Conservation (phyloP, 2,329 filamentous ascomycete genomes). For the Corinectria fuckeliana region DNA sequence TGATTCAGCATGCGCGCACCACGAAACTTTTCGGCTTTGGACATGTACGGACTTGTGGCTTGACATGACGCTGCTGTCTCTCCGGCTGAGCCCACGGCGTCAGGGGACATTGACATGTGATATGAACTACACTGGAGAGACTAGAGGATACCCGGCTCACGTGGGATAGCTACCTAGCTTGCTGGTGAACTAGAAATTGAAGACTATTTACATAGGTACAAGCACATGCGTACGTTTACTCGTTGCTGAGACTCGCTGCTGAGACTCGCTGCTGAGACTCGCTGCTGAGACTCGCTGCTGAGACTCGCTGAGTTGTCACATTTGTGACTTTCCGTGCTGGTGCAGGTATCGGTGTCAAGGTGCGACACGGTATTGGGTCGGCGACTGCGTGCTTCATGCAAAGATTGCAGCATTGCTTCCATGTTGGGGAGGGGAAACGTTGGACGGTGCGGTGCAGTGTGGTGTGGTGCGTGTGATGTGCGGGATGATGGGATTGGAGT, state of each 20-base stretch:
- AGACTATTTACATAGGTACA: neutral
- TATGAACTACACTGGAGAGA: slow-evolving; percentile 4
- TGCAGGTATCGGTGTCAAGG: no score
- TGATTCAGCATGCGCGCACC: neutral
- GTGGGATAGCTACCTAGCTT: neutral
- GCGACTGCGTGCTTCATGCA: no score
- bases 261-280: neutral
- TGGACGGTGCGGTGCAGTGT: no score
- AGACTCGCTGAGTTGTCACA: no score
- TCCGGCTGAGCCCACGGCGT: slow-evolving; percentile 3
- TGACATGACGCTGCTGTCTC: slow-evolving; percentile 2
- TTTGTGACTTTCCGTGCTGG: no score
- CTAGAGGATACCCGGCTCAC: slow-evolving; percentile 7
- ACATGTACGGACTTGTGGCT: slow-evolving; percentile 8
- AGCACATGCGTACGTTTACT: neutral
- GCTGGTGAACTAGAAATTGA: slow-evolving; percentile 4
- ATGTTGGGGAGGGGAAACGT: no score
- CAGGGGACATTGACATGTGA: slow-evolving; percentile 11
- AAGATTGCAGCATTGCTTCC: no score
- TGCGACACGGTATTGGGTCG: no score
- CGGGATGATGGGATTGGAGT: no score
- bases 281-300: no score
- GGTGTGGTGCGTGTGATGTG: no score
- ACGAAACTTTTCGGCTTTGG: neutral
- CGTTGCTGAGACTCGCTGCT: no score